Conservation (phyloP, 1,284 basidiomycete species). For the Moesziomyces antarcticus region DNA sequence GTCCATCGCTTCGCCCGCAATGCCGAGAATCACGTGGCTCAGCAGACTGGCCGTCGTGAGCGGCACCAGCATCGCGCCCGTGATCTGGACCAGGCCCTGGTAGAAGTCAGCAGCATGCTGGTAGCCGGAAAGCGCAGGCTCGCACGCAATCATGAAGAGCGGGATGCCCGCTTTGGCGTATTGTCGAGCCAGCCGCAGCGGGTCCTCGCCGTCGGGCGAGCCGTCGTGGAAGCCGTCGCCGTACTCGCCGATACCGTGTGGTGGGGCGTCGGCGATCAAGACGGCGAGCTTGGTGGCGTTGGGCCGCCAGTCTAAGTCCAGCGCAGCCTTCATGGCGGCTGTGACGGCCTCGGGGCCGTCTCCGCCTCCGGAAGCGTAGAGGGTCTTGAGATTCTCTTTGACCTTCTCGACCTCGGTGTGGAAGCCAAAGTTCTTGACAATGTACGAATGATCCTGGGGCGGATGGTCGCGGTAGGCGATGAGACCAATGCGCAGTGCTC, state of each 20-base stretch:
- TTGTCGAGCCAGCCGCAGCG: conserved; percentile 82
- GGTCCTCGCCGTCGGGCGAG: conserved; percentile 77
- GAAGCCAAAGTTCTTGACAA: conserved; percentile 89
- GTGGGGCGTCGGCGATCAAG: conserved; percentile 92
- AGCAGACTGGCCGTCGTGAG: conserved; percentile 94
- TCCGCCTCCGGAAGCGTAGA: conserved; percentile 92
- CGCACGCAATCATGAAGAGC: conserved; percentile 81
- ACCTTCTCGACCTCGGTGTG: conserved; percentile 89
- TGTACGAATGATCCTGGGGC: conserved; percentile 70
- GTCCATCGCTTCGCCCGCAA: conserved; percentile 96
- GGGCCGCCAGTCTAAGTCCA: conserved; percentile 79
- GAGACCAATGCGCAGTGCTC: conserved; percentile 76
- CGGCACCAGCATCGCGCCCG: conserved; percentile 87
- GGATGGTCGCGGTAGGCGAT: conserved; percentile 74
- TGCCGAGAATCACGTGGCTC: conserved; percentile 96
- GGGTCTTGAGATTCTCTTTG: conserved; percentile 81
- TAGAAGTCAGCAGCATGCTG: conserved; percentile 85
- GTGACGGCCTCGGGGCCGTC: conserved; percentile 99
- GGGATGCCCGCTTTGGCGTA: conserved; percentile 84
- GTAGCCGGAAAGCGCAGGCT: conserved; percentile 88
- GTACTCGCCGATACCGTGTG: conserved; percentile 77
- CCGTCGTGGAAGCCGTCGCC: conserved; percentile 78
- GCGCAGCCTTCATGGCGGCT: conserved; percentile 83
- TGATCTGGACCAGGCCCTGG: conserved; percentile 69
- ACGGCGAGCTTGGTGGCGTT: conserved; percentile 87